Base-by-base conservation (phyloP, 805 yeast species). In the Suhomyces sp. region DNA sequence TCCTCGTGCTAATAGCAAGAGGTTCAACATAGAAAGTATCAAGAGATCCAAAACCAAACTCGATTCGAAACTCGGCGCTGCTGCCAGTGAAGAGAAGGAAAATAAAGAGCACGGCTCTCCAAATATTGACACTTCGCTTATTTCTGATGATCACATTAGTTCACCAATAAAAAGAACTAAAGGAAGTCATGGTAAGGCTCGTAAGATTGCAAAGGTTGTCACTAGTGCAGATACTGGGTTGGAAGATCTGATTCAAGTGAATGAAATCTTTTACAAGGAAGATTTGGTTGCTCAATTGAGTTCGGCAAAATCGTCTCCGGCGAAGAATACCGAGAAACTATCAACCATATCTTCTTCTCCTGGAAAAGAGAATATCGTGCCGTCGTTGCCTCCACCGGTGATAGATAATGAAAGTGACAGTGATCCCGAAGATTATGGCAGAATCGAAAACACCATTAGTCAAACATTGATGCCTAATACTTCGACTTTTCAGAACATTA, bases 331-430 rank as follows among this genome's bases (percentile, higher is more conserved):
- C 2, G 24, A 22, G 44, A 6, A 17, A 1, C 29, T 13, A 6
- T n/a, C 44, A 21, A 13, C 21, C 3, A 41, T 22, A 9, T 12
- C 6, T 5, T 41, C 44, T 8, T 41, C 44, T 41, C 44, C 44
- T 5, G 44, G 29, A 6, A 37, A 37, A 17, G 41, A 37, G 7
- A 37, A 37, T 17, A 37, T 37, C 8, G 22, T 37, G 12, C 41
- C 41, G 3, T 37, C 22, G 20, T 17, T 37, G 17, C 29, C 44
- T 24, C 48, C 59, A 6, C 43, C 58, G 6, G 57, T 64, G 5
- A 57, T 59, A 37, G 66, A 62, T 46, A 61, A 61, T 41, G 68
- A 60, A 35, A 60, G 60, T 33, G 68, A 65, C 47, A 61, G 66
- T 43, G 68, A 65, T 40, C 56, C 63, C 7, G 67, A 64, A 27